phyloP scores from a whole-genome alignment of 306 rosid species.

The Corylus avellana region DNA sequence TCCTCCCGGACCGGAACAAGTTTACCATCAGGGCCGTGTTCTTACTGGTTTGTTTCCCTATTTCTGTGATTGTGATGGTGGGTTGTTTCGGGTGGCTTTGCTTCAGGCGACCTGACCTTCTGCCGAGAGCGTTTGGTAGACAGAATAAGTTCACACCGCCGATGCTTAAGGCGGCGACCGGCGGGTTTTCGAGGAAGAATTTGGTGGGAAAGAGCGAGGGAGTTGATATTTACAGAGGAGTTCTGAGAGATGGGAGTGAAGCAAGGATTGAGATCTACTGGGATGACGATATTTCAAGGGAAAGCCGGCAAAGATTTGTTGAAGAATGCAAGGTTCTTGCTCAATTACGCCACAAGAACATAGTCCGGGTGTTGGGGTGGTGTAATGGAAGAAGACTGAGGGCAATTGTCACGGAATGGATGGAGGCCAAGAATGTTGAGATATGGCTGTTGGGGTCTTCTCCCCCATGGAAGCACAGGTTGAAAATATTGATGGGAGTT shows the following conservation, averaged over 20 bases:
- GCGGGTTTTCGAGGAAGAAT: conserved; percentile 42
- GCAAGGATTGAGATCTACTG: conserved; percentile 66
- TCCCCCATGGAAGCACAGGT: conserved; percentile 57
- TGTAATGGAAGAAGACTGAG: conserved; percentile 50
- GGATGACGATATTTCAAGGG: conserved; percentile 39
- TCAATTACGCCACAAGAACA: conserved; percentile 54
- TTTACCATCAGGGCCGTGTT: conserved; percentile 43
- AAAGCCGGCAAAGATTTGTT: conserved; percentile 28
- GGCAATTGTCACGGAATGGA: conserved; percentile 59
- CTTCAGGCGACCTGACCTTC: conserved; percentile 61
- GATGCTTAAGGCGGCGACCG: conserved; percentile 59
- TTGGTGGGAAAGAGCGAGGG: conserved; percentile 56
- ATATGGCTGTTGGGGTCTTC: conserved; percentile 49
- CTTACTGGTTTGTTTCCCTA: conserved; percentile 56
- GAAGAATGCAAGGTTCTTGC: conserved; percentile 56
- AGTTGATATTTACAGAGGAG: conserved; percentile 61
- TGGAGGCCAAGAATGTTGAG: conserved; percentile 41
- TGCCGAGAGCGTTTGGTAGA: conserved; percentile 46
- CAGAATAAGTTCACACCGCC: conserved; percentile 47
- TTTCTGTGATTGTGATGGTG: conserved; percentile 49
- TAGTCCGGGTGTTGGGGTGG: conserved; percentile 60
- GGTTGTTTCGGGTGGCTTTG: conserved; percentile 56
- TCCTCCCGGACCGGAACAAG: conserved; percentile 40
- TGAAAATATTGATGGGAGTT: conserved; percentile 58
- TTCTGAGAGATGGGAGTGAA: conserved; percentile 50